Percentiles rank a stretch among this genome's conserved stretches.
phyloP scores from a whole-genome alignment of 306 rosid genomes.

The Acacia acuminata region DNA sequence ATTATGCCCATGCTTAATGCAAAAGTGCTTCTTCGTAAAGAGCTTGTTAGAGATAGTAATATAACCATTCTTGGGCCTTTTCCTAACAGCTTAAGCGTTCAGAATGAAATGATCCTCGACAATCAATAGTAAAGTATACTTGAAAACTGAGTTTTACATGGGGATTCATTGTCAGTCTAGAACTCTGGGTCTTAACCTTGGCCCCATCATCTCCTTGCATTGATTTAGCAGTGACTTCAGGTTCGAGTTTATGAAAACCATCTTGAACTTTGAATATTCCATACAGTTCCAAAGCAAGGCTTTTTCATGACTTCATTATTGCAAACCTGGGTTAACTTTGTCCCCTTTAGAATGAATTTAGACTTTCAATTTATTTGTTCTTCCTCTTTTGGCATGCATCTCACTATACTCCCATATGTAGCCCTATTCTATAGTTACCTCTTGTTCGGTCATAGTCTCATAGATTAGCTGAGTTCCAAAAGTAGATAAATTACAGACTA shows the following conservation, averaged over 20 bases:
- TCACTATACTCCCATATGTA: conserved; percentile 9
- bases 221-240: conserved; percentile 6
- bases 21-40: background rate
- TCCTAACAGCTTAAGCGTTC: background rate
- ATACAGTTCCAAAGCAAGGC: background rate
- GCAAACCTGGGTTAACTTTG: background rate
- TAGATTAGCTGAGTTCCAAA: conserved; percentile 11
- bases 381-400: background rate
- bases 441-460: background rate
- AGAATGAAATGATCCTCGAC: background rate
- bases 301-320: background rate
- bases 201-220: conserved; percentile 14
- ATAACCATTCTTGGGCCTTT: conserved; percentile 1
- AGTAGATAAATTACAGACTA: background rate
- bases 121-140: background rate
- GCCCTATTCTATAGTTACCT: background rate
- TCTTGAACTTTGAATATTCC: conserved; percentile 12
- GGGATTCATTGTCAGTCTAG: background rate
- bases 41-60: background rate
- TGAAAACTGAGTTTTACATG: background rate
- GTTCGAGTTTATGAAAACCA: background rate
- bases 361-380: conserved; percentile 1
- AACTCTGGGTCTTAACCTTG: background rate
- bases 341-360: background rate
- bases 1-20: background rate